Evolutionary conservation across 345 rosid species (phyloP), one percentile per base, ranked within the genome.

Genomic region (Arabidopsis suecica): DNA sequence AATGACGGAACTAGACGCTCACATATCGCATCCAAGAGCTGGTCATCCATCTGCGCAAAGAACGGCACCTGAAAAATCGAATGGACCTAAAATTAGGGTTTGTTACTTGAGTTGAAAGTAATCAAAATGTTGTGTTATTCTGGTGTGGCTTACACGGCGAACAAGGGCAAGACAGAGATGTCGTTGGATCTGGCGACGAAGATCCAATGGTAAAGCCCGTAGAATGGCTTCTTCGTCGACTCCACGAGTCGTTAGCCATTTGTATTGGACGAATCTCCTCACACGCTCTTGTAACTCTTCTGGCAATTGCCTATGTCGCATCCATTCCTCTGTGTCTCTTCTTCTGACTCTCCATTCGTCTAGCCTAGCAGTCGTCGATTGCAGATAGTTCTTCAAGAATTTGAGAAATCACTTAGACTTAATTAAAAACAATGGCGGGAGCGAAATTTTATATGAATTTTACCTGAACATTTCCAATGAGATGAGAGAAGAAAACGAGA

Each of bases 241-340:
- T 38, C 96, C 98, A 73, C 96, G 84, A 3, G 93, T 90, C 28
- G 93, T 88, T 47, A 87, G 67, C 95, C 96, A 93, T 81, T 90
- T 88, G 81, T 86, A 88, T 49, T 93, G 96, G 61, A 88, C 90
- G 38, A 88, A 93, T 9, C 84, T 86, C 71, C 96, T 90, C 10
- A 90, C 91, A 28, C 98, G 89, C 44, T 88, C 93, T 72, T 88
- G 93, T 65, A 90, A 72, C 49, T 90, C 90, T 9, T 74, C 79
- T 36, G 98, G 98, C 78, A 93, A 81, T 51, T 87, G 98, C 5
- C 98, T 87, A 65, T 90, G 98, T 80, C 91, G 86, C 95, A 93
- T 93, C 98, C 98, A 93, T 79, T 93, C 98, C 74, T 93, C 98
- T 7, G 96, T 90, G 68, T 93, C 98, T 80, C 91, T 88, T 77